phyloP scores from a whole-genome alignment of 768 basidiomycete species.

The Russula virescens region DNA sequence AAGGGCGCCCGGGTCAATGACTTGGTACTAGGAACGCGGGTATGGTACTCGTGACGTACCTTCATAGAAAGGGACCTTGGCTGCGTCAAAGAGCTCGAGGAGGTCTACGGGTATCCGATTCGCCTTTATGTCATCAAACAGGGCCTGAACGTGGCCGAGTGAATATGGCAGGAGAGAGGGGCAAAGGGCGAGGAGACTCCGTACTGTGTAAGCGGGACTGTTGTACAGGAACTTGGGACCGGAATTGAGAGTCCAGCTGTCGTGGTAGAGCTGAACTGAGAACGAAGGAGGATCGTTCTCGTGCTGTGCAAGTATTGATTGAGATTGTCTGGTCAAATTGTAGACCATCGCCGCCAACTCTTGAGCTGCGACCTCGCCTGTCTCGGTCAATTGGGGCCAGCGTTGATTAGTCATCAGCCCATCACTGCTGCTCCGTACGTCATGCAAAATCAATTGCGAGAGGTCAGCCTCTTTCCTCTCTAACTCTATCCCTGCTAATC shows the following conservation, averaged over 20 bases:
- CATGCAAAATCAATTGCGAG: constrained; percentile 22
- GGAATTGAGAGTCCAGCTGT: constrained; percentile 78
- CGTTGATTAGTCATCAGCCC: constrained; percentile 14
- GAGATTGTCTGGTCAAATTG: constrained; percentile 61
- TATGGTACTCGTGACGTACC: constrained; percentile 42
- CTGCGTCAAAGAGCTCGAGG: constrained; percentile 70
- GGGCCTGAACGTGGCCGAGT: constrained; percentile 42
- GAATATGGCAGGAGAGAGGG: not conserved
- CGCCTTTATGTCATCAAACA: constrained; percentile 78
- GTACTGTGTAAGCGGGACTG: constrained; percentile 57
- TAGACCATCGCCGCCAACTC: constrained; percentile 50
- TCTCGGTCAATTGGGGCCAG: not conserved
- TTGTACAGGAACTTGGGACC: constrained; percentile 80
- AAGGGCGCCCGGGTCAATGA: not conserved
- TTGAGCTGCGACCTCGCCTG: not conserved
- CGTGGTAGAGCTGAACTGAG: constrained; percentile 68
- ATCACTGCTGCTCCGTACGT: not conserved
- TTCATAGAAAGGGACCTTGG: constrained; percentile 75
- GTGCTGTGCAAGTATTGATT: constrained; percentile 56
- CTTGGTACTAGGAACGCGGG: not conserved
- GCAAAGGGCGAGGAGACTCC: constrained; percentile 15
- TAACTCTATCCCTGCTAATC: not conserved
- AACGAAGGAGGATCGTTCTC: constrained; percentile 63
- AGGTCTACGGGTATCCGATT: constrained; percentile 84
- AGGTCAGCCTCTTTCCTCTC: constrained; percentile 14